Evolutionary conservation across 352 stramenopile genomes (phyloP), one percentile per base, ranked within the genome.

Genomic region (Phytophthora vignae): DNA sequence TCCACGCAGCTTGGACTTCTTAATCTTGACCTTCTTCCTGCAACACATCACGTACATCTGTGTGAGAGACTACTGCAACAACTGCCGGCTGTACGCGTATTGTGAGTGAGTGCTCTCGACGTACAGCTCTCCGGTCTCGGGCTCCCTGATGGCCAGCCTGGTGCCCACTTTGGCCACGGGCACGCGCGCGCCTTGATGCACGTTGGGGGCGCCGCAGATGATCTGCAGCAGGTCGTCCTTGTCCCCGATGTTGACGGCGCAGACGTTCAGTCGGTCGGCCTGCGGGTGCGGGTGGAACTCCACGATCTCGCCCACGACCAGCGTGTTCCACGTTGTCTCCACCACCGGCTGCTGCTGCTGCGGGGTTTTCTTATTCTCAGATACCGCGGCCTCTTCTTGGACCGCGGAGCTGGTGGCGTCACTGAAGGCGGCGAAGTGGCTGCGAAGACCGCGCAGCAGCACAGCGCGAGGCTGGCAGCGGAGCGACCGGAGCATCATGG

Each of bases 1-100:
- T 65, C 87, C 87, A 36, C 87, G 87, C 29, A 94, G 72, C 71
- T 94, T 94, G 33, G 83, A 91, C 76, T 93, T 95, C 48, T 95
- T 93, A 76, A 95, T 95, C 76, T 93, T 95, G 21, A 95, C 71
- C 55, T 90, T 83, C 61, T 91, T 93, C 25, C 83, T 93, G 64
- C 57, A 33, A 64, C 25, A 58, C 8, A 10, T 19, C 15, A 53
- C 46, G 21, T 8, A 52, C 36, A 55, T 14, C 25, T 33, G 42
- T 69, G 29, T 33, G 29, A 33, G 40, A 49, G 40, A 11, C 40
- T 19, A 21, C 40, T 22, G 15, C 40, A 49, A 21, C 40, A 49
- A 49, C 40, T 21, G 10, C 10, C 8, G 8, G 8, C 33, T 40
- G 33, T 8, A 22, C 40, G 40, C 4, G 14, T 10, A 2, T 25